phyloP scores from a whole-genome alignment of 495 filamentous ascomycete genomes.

The Alectoria sarmentosa region DNA sequence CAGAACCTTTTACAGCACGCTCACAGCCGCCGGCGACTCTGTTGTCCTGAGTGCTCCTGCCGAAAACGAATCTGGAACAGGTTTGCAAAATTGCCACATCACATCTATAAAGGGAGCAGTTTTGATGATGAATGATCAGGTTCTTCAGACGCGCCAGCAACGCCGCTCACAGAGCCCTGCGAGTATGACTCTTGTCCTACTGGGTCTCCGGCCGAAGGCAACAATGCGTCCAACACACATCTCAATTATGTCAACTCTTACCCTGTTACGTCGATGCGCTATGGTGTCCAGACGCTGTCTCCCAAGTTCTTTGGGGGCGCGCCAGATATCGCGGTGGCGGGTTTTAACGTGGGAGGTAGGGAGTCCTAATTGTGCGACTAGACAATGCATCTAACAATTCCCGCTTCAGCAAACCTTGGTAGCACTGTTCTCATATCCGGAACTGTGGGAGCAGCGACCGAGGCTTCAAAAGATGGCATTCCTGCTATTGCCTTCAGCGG shows the following conservation, averaged over 20 bases:
- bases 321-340: slow-evolving; percentile 55
- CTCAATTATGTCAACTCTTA: slow-evolving; percentile 67
- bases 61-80: slow-evolving; percentile 56
- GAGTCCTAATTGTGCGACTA: not conserved
- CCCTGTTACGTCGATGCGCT: slow-evolving; percentile 56
- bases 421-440: slow-evolving; percentile 49
- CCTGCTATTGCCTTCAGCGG: slow-evolving; percentile 62
- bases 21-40: slow-evolving; percentile 47
- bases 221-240: slow-evolving; percentile 47
- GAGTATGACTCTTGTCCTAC: slow-evolving; percentile 53
- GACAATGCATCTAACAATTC: not conserved
- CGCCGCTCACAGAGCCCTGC: slow-evolving; percentile 39
- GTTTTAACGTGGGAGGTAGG: slow-evolving; percentile 53
- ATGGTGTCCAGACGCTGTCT: slow-evolving; percentile 51
- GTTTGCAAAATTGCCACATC: slow-evolving; percentile 32
- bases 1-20: slow-evolving; percentile 45
- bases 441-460: slow-evolving; percentile 54
- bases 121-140: slow-evolving; percentile 31
- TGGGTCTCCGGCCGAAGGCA: slow-evolving; percentile 45
- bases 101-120: not conserved
- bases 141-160: slow-evolving; percentile 45
- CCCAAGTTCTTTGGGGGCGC: slow-evolving; percentile 44
- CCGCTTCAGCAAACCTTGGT: slow-evolving; percentile 40
- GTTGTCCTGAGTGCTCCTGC: slow-evolving; percentile 58
- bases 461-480: slow-evolving; percentile 49